Conservation (phyloP, 2,329 filamentous ascomycete species). For the Lecanicillium sp. region DNA sequence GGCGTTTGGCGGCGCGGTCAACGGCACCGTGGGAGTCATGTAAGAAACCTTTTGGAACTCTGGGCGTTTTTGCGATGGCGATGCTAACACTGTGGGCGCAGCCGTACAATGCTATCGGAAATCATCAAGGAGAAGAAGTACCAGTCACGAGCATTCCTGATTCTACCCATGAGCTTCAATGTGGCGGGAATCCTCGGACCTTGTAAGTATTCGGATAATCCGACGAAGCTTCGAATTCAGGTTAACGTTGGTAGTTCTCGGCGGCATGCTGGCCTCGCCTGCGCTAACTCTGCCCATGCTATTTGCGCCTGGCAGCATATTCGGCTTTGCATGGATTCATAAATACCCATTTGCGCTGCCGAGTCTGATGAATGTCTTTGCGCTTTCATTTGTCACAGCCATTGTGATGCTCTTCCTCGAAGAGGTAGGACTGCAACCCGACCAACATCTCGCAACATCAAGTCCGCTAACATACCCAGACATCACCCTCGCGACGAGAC, state of each 20-base stretch:
- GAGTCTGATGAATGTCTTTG: conserved; percentile 58
- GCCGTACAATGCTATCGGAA: conserved; percentile 43
- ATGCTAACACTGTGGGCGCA: conserved; percentile 17
- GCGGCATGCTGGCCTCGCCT: conserved; percentile 64
- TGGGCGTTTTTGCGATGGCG: too few relatives aligned
- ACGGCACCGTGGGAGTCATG: conserved; percentile 45
- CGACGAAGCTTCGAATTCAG: too few relatives aligned
- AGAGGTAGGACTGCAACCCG: conserved; percentile 47
- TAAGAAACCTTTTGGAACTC: too few relatives aligned
- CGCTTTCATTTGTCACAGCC: conserved; percentile 49
- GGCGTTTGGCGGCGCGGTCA: conserved; percentile 53
- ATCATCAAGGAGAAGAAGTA: conserved; percentile 43
- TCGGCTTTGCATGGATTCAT: conserved; percentile 60
- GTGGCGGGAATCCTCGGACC: conserved; percentile 40
- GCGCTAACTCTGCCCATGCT: conserved; percentile 52
- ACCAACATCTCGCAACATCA: too few relatives aligned
- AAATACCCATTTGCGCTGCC: conserved; percentile 64
- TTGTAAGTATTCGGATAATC: conserved; percentile 27
- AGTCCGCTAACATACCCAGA: conserved; percentile 29
- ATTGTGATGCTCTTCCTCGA: conserved; percentile 59
- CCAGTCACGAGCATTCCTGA: conserved; percentile 41
- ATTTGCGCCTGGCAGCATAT: conserved; percentile 53
- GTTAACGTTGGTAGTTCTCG: conserved; percentile 38
- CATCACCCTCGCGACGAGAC: conserved; percentile 38
- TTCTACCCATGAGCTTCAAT: conserved; percentile 44